Evolutionary conservation across 352 stramenopile genomes (phyloP), one percentile per base, ranked within the genome.

Genomic region (Pilasporangium apinafurcum): DNA sequence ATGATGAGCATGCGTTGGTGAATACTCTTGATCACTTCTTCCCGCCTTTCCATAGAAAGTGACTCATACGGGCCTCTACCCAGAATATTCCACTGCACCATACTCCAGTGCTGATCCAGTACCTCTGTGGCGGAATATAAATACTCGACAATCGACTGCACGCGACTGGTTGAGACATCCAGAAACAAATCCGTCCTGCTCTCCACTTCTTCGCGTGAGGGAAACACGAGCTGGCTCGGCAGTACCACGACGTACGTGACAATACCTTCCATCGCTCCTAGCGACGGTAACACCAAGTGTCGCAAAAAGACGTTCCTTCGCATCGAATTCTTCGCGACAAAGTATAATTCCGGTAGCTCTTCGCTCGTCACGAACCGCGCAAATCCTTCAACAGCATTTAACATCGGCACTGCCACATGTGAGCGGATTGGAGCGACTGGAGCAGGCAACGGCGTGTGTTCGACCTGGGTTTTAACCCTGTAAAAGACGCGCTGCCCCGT

Each of bases 71-170:
- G 77, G 3, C 80, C 80, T 37, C 80, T 56, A 3, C 80, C 80
- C 2, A 92, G 44, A 37, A 92, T 90, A 30, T 92, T 92, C 80
- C 80, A 92, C 59, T 92, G 80, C 14, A 90, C 77, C 77, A 90
- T 92, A 29, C 75, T 87, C 62, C 80, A 76, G 37, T 89, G 77
- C 53, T 90, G 74, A 49, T 92, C 80, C 42, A 92, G 48, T 24
- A 88, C 75, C 36, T 89, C 77, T 2, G 77, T 92, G 14, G 80
- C 80, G 29, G 80, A 92, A 56, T 92, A 92, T 32, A 92, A 65
- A 34, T 87, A 70, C 54, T 92, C 80, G 50, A 92, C 77, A 10
- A 90, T 37, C 12, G 65, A 59, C 57, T 90, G 75, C 8, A 88
- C 63, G 14, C 76, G 75, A 9, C 59, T 83, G 2, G 77, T 90